Evolutionary conservation across 148 eudicot species (phyloP), one percentile per base, ranked within the genome.

Genomic region (Heliamphora exappendiculata): DNA sequence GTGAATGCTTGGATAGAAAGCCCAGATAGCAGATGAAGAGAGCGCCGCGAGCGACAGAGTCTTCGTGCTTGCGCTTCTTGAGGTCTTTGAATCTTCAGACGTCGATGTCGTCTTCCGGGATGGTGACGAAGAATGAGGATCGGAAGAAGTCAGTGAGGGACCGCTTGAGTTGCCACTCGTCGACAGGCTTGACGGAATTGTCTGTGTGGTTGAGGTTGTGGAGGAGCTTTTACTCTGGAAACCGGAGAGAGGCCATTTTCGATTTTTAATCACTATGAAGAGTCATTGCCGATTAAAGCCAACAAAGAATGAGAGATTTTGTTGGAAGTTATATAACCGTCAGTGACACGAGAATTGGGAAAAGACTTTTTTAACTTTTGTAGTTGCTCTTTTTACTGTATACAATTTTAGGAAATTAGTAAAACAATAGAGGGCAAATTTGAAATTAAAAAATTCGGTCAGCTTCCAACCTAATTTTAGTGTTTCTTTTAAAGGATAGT

Each of bases 91-190:
- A 84, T 7, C 83, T 84, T 1, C 68, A 73, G 3, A 90, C 11
- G 2, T 51, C 54, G 55, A 90, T 65, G 75, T 93, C 91, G 1
- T 86, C 82, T 11, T 88, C 87, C 31, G 89, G 78, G 51, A 88
- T 44, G 20, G 78, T 39, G 80, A 88, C 70, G 66, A 88, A 83
- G 75, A 80, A 80, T 1, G 86, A 70, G 77, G 88, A 26, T 57
- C 70, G 78, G 81, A 89, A 81, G 84, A 89, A 93, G 67, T 76
- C 78, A 81, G 85, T 67, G 67, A 93, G 80, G 5, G 98, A 89
- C 49, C 83, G 84, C 78, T 93, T 93, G 76, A 93, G 85, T 49
- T 86, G 88, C 93, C 93, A 93, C 39, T 88, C 91, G 84, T 93
- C 93, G 36, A 93, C 26, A 28, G 92, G 82, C 4, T 82, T 33